phyloP scores from a whole-genome alignment of 345 rosid species.

The Populus pruinosa region DNA sequence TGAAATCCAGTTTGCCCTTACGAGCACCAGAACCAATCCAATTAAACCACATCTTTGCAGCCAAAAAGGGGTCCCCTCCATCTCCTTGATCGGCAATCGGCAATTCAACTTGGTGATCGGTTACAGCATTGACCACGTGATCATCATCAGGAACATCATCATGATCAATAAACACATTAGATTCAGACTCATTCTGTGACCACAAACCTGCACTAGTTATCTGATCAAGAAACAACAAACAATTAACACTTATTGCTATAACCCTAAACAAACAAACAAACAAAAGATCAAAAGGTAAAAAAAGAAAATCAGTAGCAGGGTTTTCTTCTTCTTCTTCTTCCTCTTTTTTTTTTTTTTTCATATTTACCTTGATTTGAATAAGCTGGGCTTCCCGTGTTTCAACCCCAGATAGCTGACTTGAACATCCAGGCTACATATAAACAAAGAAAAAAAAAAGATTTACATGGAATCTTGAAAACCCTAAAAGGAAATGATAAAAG shows the following conservation, averaged over 20 bases:
- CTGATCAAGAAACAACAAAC: constrained; percentile 41
- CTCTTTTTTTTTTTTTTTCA: not conserved
- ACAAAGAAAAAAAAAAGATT: not conserved
- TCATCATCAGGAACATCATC: constrained; percentile 11
- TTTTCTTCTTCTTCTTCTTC: too few species aligned
- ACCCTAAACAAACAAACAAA: constrained; percentile 3
- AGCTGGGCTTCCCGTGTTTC: constrained; percentile 61
- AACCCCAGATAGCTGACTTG: constrained; percentile 73
- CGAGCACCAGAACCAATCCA: constrained; percentile 49
- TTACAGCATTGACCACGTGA: constrained; percentile 32
- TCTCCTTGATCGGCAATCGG: constrained; percentile 32
- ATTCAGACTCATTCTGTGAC: constrained; percentile 58
- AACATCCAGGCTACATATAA: constrained; percentile 82
- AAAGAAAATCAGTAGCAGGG: not conserved
- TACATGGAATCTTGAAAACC: not conserved
- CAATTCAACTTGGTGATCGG: constrained; percentile 37
- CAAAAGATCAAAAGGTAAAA: not conserved
- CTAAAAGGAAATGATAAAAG: not conserved
- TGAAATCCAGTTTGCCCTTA: constrained; percentile 40
- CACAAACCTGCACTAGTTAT: constrained; percentile 90
- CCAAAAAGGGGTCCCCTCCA: constrained; percentile 43
- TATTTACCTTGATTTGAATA: constrained; percentile 68
- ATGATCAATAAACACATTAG: constrained; percentile 32
- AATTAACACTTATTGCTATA: constrained; percentile 7
- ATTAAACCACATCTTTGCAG: constrained; percentile 49